These are phyloP conservation scores for Apophysomyces variabilis DNA, from an alignment of 371 early-diverging fungal species.

Conservation along the genomic window DNA sequence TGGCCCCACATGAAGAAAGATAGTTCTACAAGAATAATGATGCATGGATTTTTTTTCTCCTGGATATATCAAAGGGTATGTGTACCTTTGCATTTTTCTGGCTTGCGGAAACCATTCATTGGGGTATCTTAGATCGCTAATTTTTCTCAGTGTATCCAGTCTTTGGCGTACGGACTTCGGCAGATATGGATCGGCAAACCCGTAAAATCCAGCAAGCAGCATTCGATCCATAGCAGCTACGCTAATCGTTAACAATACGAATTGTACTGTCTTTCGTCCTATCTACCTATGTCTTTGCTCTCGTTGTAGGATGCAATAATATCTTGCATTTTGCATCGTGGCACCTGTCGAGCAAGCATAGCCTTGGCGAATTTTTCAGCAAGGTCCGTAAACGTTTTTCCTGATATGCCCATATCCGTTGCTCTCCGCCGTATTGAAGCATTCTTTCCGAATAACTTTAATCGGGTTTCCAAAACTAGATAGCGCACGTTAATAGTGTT, in stretches of 20 bases:
- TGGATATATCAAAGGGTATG: background rate
- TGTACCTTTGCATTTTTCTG: slow-evolving; percentile 70
- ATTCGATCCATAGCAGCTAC: slow-evolving; percentile 32
- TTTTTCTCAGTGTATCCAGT: slow-evolving; percentile 58
- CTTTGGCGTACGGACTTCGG: slow-evolving; percentile 35
- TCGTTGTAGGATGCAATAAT: background rate
- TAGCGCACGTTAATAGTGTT: background rate
- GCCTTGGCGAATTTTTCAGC: slow-evolving; percentile 24
- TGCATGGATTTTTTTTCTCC: too few relatives aligned
- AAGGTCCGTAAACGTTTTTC: slow-evolving; percentile 26
- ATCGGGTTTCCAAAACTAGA: slow-evolving; percentile 13
- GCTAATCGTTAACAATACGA: background rate
- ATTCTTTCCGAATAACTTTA: slow-evolving; percentile 20
- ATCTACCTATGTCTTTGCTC: background rate
- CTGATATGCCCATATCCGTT: slow-evolving; percentile 30
- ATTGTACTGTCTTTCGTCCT: background rate
- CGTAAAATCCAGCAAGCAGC: slow-evolving; percentile 36
- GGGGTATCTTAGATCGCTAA: slow-evolving; percentile 79
- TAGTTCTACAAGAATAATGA: slow-evolving; percentile 49
- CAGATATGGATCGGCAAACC: slow-evolving; percentile 42
- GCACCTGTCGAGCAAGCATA: slow-evolving; percentile 22
- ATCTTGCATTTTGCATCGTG: slow-evolving; percentile 5
- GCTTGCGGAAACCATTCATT: slow-evolving; percentile 82
- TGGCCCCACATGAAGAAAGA: slow-evolving; percentile 95
- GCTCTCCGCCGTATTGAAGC: slow-evolving; percentile 27